Conservation (phyloP, 768 basidiomycete species). For the Mycena rebaudengoi region DNA sequence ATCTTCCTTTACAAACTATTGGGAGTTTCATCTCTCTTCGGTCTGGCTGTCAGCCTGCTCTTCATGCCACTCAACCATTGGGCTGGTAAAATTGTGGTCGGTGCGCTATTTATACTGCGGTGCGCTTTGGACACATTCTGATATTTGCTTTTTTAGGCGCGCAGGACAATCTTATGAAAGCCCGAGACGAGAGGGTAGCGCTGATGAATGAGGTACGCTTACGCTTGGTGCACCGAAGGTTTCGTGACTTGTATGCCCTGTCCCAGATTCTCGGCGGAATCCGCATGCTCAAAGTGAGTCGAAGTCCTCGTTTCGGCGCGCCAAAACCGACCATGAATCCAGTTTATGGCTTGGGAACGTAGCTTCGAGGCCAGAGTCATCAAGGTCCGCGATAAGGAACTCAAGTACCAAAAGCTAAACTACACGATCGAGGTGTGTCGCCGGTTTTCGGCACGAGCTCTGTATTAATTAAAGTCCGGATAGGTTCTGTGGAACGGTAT, state of each 20-base stretch:
- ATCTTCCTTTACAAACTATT: conserved; percentile 81
- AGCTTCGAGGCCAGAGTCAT: conserved; percentile 82
- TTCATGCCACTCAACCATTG: conserved; percentile 84
- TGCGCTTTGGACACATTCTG: not conserved
- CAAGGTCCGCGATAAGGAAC: conserved; percentile 77
- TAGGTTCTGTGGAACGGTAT: conserved; percentile 57
- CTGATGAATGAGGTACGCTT: conserved; percentile 80
- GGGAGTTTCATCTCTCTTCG: conserved; percentile 79
- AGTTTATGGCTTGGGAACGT: conserved; percentile 95
- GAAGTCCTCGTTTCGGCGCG: not conserved
- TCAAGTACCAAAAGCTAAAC: conserved; percentile 84
- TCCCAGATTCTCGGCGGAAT: conserved; percentile 82
- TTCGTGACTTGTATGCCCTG: too few relatives aligned
- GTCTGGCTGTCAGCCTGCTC: conserved; percentile 77
- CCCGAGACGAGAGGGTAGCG: conserved; percentile 74
- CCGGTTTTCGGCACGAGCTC: not conserved
- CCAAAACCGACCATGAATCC: conserved; percentile 3
- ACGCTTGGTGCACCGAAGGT: too few relatives aligned
- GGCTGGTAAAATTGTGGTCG: conserved; percentile 69
- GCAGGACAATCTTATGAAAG: conserved; percentile 85
- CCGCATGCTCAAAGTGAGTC: conserved; percentile 87
- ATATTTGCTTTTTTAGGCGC: conserved; percentile 43
- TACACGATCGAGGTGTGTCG: conserved; percentile 78
- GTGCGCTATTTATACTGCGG: not conserved
- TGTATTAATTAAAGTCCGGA: not conserved